Base-by-base conservation (phyloP, 2,329 filamentous ascomycete genomes). In the Talaromyces albobiverticillius region DNA sequence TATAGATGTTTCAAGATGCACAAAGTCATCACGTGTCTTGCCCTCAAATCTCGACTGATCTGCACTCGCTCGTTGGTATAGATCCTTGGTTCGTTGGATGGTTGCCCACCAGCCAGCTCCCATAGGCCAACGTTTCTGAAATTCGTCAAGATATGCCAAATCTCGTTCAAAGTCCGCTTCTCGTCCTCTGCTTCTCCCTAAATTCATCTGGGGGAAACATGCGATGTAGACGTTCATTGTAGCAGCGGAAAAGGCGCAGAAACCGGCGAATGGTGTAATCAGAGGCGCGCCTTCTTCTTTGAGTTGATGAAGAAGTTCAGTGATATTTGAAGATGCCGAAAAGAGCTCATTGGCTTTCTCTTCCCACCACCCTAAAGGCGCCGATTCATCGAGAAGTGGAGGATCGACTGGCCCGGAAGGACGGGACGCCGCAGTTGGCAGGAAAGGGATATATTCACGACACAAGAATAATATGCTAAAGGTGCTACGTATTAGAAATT, bases 171-270 rank as follows among this genome's bases (percentile, higher is more conserved):
- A 38, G 9, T 58, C 50, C 10, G 48, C 32, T 23, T 57, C 56
- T 40, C 56, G 54, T 11, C 56, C 56, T 5, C 3, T 25, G 46
- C 68, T 72, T 11, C 69, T 59, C 1, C 64, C 62, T 1, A 72
- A 57, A 54, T 76, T 77, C 69, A 77, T 77, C 2, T 63, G 62
- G 0, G 76, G 76, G 23, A 76, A 78, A 3, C 61, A 51, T 3
- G 63, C 65, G 2, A 73, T 64, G 54, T 77, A 77, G 0, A 74
- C 57, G 23, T 75, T 76, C 46, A 76, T 66, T 3, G 72, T 74
- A 1, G 71, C 73, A 0, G 75, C 74, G 0, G 75, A 76, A 34
- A 78, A 78, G 2, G 71, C 71, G 51, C 75, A 77, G n/a, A 78
- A 76, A 0, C 74, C 76, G 0, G 73, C 67, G 51, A 77, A 78